Percentiles rank a stretch among this genome's conserved stretches.
These are phyloP conservation scores for Rhynchospora breviuscula DNA, from an alignment of 176 grass and related monocot species.

Conservation along the genomic window DNA sequence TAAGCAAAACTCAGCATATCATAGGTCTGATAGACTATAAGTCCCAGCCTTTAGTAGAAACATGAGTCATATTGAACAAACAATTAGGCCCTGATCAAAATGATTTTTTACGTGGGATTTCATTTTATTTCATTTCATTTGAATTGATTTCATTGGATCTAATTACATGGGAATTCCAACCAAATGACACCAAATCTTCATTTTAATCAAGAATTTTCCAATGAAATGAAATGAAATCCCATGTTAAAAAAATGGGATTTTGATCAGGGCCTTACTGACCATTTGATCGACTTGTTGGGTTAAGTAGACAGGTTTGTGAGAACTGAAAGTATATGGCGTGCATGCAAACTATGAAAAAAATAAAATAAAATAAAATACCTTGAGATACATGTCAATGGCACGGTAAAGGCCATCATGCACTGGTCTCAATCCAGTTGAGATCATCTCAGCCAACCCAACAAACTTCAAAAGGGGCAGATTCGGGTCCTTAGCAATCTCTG, in stretches of 20 bases:
- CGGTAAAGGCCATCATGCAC: conserved; percentile 79
- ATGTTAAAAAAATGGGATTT: no score
- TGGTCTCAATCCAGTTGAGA: conserved; percentile 39
- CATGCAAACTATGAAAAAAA: neutral
- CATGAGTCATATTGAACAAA: neutral
- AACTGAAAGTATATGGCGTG: neutral
- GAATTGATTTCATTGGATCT: no score
- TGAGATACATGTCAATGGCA: conserved; percentile 94
- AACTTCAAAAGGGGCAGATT: conserved; percentile 79
- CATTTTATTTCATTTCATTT: no score
- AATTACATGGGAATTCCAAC: no score
- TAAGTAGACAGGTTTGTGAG: neutral
- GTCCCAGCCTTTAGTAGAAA: neutral
- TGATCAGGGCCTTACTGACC: no score
- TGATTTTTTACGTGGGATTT: no score
- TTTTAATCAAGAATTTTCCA: no score
- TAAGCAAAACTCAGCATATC: neutral
- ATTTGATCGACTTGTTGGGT: neutral
- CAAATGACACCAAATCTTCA: no score
- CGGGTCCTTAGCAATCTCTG: conserved; percentile 76
- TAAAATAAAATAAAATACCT: conserved; percentile 42
- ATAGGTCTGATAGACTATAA: neutral
- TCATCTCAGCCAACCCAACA: conserved; percentile 67
- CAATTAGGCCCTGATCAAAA: no score
- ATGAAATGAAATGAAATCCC: no score